Evolutionary conservation across 179 eudicot genomes (phyloP).

Genomic region (Silene vulgaris): DNA sequence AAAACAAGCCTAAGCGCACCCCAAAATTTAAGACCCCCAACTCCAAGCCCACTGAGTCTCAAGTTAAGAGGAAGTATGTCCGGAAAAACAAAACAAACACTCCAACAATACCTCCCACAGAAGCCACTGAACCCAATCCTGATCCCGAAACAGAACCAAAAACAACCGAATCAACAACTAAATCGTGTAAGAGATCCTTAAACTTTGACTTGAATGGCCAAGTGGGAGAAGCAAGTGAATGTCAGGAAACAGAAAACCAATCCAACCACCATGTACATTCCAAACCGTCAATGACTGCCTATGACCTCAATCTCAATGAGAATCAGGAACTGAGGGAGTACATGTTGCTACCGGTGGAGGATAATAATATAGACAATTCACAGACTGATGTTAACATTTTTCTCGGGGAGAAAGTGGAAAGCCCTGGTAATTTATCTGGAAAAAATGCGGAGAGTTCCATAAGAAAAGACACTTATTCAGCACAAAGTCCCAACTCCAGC

Average conservation of each 20-base stretch:
- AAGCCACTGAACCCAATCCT: constrained; percentile 10
- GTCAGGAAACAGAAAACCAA: constrained; percentile 19
- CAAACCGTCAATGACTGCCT: constrained; percentile 24
- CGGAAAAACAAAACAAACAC: constrained; percentile 39
- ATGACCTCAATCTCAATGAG: constrained; percentile 22
- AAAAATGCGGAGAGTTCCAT: background rate
- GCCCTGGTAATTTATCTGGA: background rate
- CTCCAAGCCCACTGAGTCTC: constrained; percentile 33
- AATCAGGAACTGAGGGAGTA: constrained; percentile 24
- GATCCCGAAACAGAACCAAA: constrained; percentile 12
- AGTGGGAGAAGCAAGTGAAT: constrained; percentile 24
- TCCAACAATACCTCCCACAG: constrained; percentile 21
- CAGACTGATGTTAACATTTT: constrained; percentile 9
- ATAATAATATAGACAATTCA: constrained; percentile 4
- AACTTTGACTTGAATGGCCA: constrained; percentile 41
- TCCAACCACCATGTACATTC: constrained; percentile 8
- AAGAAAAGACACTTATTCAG: constrained; percentile 8
- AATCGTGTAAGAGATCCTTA: constrained; percentile 35
- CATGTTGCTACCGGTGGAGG: constrained; percentile 23
- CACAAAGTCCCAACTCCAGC: constrained; percentile 38
- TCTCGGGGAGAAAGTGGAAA: constrained; percentile 3
- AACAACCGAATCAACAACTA: constrained; percentile 16
- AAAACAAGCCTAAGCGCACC: constrained; percentile 67
- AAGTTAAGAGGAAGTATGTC: constrained; percentile 63
- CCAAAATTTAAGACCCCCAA: constrained; percentile 46